Evolutionary conservation across 805 yeast genomes (phyloP), one percentile per base, ranked within the genome.

Genomic region (Wickerhamiella slavikovae): DNA sequence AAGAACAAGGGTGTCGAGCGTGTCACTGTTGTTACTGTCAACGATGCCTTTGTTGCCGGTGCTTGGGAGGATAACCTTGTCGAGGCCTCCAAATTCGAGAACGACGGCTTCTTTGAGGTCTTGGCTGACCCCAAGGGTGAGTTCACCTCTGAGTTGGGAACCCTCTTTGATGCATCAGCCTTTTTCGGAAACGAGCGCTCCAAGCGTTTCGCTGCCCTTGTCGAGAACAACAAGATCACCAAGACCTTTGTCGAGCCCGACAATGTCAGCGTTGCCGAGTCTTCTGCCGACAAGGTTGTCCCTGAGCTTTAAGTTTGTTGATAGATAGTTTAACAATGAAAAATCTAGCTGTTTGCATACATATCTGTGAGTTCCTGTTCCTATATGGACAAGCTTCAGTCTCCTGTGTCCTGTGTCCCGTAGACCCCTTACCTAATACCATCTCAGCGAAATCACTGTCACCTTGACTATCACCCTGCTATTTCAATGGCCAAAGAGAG

Each of bases 1-100:
- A 56, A 63, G 36, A 59, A 58, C 17, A 72, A 74, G 52, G 93
- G 93, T n/a, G 60, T 66, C 52, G 42, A 54, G 16, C 53, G 66
- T 27, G 51, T 80, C 29, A 68, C 61, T 42, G 67, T 82, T 25
- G 66, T 82, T 21, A 62, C 89, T 13, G 93, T 78, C 28, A 82
- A 82, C 51, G 94, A 82, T 48, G 65, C 89, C 3, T 82, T 82
- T 50, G 93, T 80, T 29, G 67, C 71, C 45, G 64, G 67, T 41
- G 83, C 89, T 0, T 82, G 93, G 92, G 68, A 66, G 25, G 64
- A 69, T 32, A 44, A 33, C 2, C 35, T 55, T 21, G 29, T 39
- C 11, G 32, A 17, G n/a, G 22, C 24, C 14, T 32, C 30, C 13
- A 34, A 31, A 10, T 44, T 42, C 7, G 39, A 28, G 15, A 21